Percentiles rank a stretch among this genome's conserved stretches.
Evolutionary conservation across 129 eudicot species (phyloP).

Genomic region (Mikania micrantha): DNA sequence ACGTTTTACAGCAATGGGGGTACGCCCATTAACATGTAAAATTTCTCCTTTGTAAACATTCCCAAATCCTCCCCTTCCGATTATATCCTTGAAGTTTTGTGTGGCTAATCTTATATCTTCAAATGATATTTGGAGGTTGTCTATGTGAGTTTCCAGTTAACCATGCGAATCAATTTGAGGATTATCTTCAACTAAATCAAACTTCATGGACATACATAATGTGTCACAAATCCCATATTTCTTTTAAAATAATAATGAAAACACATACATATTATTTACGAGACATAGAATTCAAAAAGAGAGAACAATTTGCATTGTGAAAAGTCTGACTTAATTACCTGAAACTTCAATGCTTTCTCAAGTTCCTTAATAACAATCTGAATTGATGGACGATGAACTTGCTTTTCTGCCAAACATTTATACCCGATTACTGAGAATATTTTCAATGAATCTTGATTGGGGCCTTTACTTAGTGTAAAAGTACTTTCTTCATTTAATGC

Average conservation of each 20-base stretch:
- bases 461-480: neutral
- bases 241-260: neutral
- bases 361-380: neutral
- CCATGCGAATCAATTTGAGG: neutral
- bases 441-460: neutral
- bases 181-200: neutral
- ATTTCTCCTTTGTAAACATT: neutral
- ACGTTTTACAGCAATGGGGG: neutral
- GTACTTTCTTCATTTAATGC: neutral
- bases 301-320: neutral
- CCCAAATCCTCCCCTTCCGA: neutral
- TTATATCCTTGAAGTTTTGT: neutral
- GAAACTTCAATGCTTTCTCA: neutral
- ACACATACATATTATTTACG: neutral
- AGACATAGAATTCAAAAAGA: neutral
- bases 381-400: neutral
- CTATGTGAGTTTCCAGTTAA: neutral
- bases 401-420: neutral
- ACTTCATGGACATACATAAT: neutral
- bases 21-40: neutral
- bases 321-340: neutral
- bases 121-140: neutral
- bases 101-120: neutral
- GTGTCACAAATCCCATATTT: neutral
- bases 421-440: neutral